These are phyloP conservation scores for Cercospora citrullina DNA, from an alignment of 2,329 filamentous ascomycete genomes.

Conservation along the genomic window DNA sequence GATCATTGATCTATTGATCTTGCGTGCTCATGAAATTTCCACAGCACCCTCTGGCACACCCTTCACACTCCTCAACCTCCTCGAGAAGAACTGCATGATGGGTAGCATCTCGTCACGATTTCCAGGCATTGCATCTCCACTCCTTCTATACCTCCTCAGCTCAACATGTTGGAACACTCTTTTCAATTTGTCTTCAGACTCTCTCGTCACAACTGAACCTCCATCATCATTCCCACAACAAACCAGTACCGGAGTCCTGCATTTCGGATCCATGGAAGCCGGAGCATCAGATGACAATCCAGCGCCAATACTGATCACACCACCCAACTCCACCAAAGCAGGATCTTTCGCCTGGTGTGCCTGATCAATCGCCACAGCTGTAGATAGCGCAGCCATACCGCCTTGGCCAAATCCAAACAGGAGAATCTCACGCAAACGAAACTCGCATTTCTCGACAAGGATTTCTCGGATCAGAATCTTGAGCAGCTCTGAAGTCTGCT, in stretches of 20 bases:
- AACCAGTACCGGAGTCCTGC: slow-evolving; percentile 63
- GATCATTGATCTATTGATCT: background rate
- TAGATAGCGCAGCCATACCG: slow-evolving; percentile 55
- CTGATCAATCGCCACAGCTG: slow-evolving; percentile 36
- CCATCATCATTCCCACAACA: slow-evolving; percentile 57
- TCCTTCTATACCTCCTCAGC: slow-evolving; percentile 67
- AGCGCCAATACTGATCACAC: slow-evolving; percentile 65
- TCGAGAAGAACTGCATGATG: slow-evolving; percentile 80
- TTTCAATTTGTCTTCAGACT: slow-evolving; percentile 64
- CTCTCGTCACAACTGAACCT: slow-evolving; percentile 53
- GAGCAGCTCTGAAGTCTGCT: slow-evolving; percentile 45
- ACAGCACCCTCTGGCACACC: slow-evolving; percentile 56
- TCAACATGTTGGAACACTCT: slow-evolving; percentile 56
- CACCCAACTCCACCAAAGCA: slow-evolving; percentile 50
- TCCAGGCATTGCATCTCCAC: slow-evolving; percentile 78
- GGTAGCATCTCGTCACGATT: slow-evolving; percentile 83
- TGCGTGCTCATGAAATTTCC: slow-evolving; percentile 42
- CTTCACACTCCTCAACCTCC: slow-evolving; percentile 58
- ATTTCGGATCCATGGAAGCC: slow-evolving; percentile 50
- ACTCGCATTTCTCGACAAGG: slow-evolving; percentile 53
- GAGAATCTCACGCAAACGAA: slow-evolving; percentile 51
- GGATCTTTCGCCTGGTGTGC: slow-evolving; percentile 12
- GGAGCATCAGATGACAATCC: slow-evolving; percentile 54
- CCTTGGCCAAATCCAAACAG: slow-evolving; percentile 60
- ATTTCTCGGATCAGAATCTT: slow-evolving; percentile 48